Conservation (phyloP, 169 alveolate genomes). For the Plasmodium sp. region DNA sequence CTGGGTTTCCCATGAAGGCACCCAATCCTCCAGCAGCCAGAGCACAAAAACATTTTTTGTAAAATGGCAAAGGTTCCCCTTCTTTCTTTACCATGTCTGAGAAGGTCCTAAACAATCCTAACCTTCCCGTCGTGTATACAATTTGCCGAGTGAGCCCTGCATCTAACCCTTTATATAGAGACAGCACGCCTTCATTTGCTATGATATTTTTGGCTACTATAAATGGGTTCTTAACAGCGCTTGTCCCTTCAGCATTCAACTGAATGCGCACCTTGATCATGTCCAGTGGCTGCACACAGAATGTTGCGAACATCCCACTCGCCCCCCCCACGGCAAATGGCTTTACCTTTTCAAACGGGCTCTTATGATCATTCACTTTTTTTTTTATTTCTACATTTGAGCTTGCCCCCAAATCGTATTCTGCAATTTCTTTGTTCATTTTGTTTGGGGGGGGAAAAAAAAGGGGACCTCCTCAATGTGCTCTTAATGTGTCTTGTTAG, state of each 20-base stretch:
- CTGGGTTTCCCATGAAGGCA: conserved; percentile 96
- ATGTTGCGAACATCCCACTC: conserved; percentile 91
- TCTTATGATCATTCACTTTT: conserved; percentile 22
- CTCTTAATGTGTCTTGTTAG: background rate
- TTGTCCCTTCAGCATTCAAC: conserved; percentile 88
- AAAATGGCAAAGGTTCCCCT: conserved; percentile 86
- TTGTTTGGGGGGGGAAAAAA: background rate
- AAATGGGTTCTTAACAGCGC: conserved; percentile 80
- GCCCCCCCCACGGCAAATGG: conserved; percentile 92
- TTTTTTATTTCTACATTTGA: conserved; percentile 37
- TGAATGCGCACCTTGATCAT: conserved; percentile 92
- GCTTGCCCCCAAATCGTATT: conserved; percentile 55
- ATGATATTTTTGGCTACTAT: conserved; percentile 75
- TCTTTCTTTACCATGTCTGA: conserved; percentile 86
- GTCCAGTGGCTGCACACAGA: conserved; percentile 90
- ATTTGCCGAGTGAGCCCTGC: conserved; percentile 96
- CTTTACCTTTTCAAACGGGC: conserved; percentile 24
- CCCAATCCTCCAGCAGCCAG: conserved; percentile 96
- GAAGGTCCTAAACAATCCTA: conserved; percentile 94
- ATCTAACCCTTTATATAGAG: conserved; percentile 94
- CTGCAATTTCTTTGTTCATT: conserved; percentile 53
- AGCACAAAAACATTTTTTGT: conserved; percentile 92
- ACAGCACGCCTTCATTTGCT: conserved; percentile 84
- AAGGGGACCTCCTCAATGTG: background rate
- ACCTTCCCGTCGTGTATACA: conserved; percentile 94